Base-by-base conservation (phyloP, 2,329 filamentous ascomycete genomes). In the Sphaerostilbella broomeana region DNA sequence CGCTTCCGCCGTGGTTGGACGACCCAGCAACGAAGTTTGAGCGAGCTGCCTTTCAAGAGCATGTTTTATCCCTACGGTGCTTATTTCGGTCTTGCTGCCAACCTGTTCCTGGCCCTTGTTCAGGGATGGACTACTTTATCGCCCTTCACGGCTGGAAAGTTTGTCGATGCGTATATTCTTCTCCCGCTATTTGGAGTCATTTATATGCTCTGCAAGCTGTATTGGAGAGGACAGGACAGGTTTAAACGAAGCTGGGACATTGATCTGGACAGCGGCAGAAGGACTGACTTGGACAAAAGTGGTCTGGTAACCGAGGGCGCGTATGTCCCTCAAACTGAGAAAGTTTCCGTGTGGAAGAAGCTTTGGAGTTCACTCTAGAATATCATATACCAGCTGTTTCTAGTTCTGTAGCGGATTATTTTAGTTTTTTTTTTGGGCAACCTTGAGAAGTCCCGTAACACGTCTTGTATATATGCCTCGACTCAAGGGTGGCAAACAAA, bases 1-100 rank as follows among this genome's bases (percentile, higher is more conserved):
- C 78, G 81, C 17, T 86, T 87, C 58, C 78, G 82, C 22, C 58
- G 68, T 8, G 81, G 79, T 0, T 81, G 78, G 78, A 53, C 58
- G 8, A 61, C 58, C 0, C 79, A 84, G 53, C 77, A 77, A 1
- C 68, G 79, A 41, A 62, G 58, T 20, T 56, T 70, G 17, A 63
- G 65, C 12, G 70, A 73, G 34, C 60, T 81, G 9, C 77, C 77
- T 0, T 81, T 75, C 56, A 58, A 65, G 35, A 71, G 74, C 2
- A 51, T 72, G 27, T 63, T 62, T 39, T 79, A 76, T 43, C 77
- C 77, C 0, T 77, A 66, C 54, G 73, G 72, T 36, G 73, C 77
- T 0, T 81, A 75, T 52, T 74, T 79, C 44, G 77, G 75, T 1
- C 57, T 81, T 6, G 61, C 48, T 0, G 70, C 75, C 22, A 81